Conservation (phyloP, 2,329 filamentous ascomycete species). For the Cytospora piceae region DNA sequence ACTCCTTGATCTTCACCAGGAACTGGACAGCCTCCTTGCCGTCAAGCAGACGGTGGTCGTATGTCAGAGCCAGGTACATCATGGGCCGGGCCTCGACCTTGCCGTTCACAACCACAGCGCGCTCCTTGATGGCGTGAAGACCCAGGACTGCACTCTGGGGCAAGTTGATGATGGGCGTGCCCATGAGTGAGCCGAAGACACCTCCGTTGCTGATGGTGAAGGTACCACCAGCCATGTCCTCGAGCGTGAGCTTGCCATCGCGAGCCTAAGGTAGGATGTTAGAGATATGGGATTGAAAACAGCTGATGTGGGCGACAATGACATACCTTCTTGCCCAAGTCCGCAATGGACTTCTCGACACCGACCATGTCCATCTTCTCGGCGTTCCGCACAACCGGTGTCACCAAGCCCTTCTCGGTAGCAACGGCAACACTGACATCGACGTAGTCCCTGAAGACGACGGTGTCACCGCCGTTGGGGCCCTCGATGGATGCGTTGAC, state of each 20-base stretch:
- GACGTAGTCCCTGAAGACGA: slow-evolving; percentile 97
- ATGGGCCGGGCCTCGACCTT: slow-evolving; percentile 97
- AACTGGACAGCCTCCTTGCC: slow-evolving; percentile 96
- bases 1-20: slow-evolving; percentile 96
- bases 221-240: slow-evolving; percentile 98
- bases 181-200: slow-evolving; percentile 96
- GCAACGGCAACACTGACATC: slow-evolving; percentile 97
- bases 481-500: slow-evolving; percentile 98
- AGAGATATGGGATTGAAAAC: background rate
- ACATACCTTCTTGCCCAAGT: slow-evolving; percentile 89
- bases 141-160: slow-evolving; percentile 91
- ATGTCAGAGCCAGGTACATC: slow-evolving; percentile 98
- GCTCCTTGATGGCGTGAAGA: slow-evolving; percentile 95
- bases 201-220: slow-evolving; percentile 98
- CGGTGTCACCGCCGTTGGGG: slow-evolving; percentile 91
- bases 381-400: slow-evolving; percentile 91
- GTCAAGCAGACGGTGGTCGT: slow-evolving; percentile 94
- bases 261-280: slow-evolving; percentile 65
- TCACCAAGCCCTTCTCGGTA: slow-evolving; percentile 96
- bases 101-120: slow-evolving; percentile 85
- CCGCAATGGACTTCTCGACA: slow-evolving; percentile 91
- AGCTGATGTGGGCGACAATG: background rate
- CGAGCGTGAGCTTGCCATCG: slow-evolving; percentile 94
- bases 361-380: slow-evolving; percentile 85
- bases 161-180: slow-evolving; percentile 97